Evolutionary conservation across 768 basidiomycete species (phyloP), one percentile per base, ranked within the genome.

Genomic region (Amanita muscaria): DNA sequence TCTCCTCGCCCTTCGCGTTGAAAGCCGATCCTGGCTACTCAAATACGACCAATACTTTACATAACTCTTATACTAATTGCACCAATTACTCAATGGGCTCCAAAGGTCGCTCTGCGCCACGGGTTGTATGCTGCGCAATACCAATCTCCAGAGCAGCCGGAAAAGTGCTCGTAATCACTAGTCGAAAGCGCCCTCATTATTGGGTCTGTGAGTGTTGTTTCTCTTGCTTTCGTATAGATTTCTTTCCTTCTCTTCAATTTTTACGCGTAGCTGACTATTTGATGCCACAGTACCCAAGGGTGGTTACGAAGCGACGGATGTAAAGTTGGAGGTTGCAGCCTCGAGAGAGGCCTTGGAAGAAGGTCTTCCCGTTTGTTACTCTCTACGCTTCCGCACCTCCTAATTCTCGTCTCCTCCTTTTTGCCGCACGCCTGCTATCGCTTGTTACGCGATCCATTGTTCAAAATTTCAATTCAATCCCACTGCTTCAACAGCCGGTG

Each of bases 291-390:
- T 91, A 57, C 88, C 88, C n/a, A 91, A 91, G 72, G 88, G 88
- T 63, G 88, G 88, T 59, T 91, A 82, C 82, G 88, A 91, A 65
- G 68, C 78, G 53, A 73, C 82, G 46, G 88, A 91, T 74, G 79
- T 73, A 56, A 73, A 70, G 64, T 69, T 90, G 57, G 87, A 89
- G 73, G 81, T 79, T 68, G 88, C 88, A 61, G 88, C 88, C 68
- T 83, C 79, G 58, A 77, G 88, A 64, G 88, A 91, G 79, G 88
- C 88, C 68, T 73, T 84, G 64, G 88, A 91, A 86, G 88, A 91
- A 90, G 88, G 88, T 91, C 85, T 79, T 79, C 80, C 78, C 79
- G 70, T 77, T 82, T 79, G 70, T 75, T 75, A 79, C 73, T 79
- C 64, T 74, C 69, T n/a, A n/a, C 73, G 76, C 82, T 75, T 70